Evolutionary conservation across 192 early-diverging fungal genomes (phyloP).

Genomic region (Cladochytrium replicatum): DNA sequence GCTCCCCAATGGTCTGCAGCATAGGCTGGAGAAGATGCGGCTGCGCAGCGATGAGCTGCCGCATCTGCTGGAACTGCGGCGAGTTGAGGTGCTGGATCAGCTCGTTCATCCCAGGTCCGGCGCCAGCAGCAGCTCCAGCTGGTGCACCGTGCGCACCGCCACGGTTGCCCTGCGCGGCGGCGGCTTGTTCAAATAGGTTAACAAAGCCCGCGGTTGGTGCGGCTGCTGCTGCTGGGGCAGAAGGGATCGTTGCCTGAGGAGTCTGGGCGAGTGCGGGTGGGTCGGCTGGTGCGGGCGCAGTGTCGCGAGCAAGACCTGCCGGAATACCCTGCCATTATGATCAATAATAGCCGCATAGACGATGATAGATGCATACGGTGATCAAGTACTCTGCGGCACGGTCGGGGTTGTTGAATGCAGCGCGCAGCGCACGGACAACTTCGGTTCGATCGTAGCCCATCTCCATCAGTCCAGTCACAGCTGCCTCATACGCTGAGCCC

Average conservation of each 20-base stretch:
- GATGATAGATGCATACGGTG: slow-evolving; percentile 40
- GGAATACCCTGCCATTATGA: slow-evolving; percentile 89
- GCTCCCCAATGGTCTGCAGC: slow-evolving; percentile 69
- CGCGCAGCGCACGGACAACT: slow-evolving; percentile 82
- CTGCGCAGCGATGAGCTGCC: slow-evolving; percentile 74
- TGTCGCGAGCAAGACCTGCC: slow-evolving; percentile 48
- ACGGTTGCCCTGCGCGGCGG: too few species aligned
- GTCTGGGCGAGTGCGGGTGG: too few species aligned
- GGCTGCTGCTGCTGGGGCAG: too few species aligned
- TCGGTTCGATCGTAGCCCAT: slow-evolving; percentile 91
- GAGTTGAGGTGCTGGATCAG: too few species aligned
- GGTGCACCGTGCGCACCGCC: too few species aligned
- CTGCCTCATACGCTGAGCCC: slow-evolving; percentile 67
- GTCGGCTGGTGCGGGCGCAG: too few species aligned
- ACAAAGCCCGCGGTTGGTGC: too few species aligned
- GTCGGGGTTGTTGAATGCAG: slow-evolving; percentile 95
- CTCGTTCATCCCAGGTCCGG: too few species aligned
- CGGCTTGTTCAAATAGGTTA: slow-evolving; percentile 37
- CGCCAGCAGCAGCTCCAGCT: slow-evolving; percentile 15
- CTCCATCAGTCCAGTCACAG: slow-evolving; percentile 80
- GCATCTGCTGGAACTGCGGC: slow-evolving; percentile 87
- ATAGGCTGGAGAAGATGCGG: slow-evolving; percentile 80
- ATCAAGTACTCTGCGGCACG: slow-evolving; percentile 93
- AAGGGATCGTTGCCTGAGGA: too few species aligned
- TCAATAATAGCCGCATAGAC: too few species aligned